These are phyloP conservation scores for Royoungia palumana DNA, from an alignment of 768 basidiomycete genomes.

Conservation along the genomic window DNA sequence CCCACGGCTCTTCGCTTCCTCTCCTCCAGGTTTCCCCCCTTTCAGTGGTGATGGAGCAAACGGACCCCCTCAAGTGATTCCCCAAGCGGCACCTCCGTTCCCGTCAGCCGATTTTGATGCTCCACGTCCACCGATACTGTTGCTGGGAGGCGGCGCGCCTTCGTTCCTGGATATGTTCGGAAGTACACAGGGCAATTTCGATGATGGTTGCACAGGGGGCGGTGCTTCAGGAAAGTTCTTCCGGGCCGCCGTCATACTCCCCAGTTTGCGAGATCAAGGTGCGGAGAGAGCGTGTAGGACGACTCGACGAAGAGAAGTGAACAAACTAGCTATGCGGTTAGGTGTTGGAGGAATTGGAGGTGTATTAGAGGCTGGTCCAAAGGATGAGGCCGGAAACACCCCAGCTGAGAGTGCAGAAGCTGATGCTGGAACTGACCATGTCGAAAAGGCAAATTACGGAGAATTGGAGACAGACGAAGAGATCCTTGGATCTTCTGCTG, in stretches of 20 bases:
- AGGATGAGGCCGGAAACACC: not conserved
- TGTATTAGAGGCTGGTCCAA: slow-evolving; percentile 37
- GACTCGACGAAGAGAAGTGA: slow-evolving; percentile 66
- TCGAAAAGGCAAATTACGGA: slow-evolving; percentile 3
- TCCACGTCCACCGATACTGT: slow-evolving; percentile 22
- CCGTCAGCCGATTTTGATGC: slow-evolving; percentile 27
- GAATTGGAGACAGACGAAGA: slow-evolving; percentile 20
- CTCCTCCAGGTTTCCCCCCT: slow-evolving; percentile 13
- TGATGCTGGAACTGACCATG: slow-evolving; percentile 3
- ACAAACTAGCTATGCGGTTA: slow-evolving; percentile 82
- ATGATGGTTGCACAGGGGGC: slow-evolving; percentile 12
- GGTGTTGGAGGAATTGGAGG: slow-evolving; percentile 77
- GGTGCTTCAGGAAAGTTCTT: slow-evolving; percentile 45
- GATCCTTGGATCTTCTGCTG: slow-evolving; percentile 13
- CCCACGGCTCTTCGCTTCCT: slow-evolving; percentile 45
- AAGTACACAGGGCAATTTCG: slow-evolving; percentile 14
- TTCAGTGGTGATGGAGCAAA: not conserved
- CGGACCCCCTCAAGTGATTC: slow-evolving; percentile 16
- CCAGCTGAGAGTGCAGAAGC: slow-evolving; percentile 1
- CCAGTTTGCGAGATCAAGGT: slow-evolving; percentile 49
- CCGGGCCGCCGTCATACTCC: slow-evolving; percentile 68
- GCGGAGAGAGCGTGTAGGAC: slow-evolving; percentile 58
- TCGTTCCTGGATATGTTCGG: slow-evolving; percentile 27
- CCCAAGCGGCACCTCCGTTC: slow-evolving; percentile 30
- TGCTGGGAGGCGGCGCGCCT: slow-evolving; percentile 21